phyloP scores from a whole-genome alignment of 2,329 filamentous ascomycete species.

The Claviceps humidiphila region DNA sequence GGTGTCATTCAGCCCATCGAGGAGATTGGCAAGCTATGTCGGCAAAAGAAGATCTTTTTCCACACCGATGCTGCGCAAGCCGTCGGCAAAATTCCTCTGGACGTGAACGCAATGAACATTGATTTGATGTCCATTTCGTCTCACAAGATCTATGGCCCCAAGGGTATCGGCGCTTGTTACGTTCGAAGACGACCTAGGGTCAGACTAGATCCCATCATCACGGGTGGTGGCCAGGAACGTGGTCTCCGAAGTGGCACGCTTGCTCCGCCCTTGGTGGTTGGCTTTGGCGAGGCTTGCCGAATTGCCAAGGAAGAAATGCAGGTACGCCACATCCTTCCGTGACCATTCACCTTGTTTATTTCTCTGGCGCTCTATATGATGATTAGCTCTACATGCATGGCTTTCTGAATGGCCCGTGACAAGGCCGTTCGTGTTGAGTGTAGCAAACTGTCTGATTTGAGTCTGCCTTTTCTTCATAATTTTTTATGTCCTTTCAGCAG shows the following conservation, averaged over 20 bases:
- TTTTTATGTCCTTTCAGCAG: no score
- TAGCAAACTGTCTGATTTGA: conserved; percentile 53
- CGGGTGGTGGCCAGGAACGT: conserved; percentile 88
- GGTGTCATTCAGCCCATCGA: conserved; percentile 95
- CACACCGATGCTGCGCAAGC: conserved; percentile 94
- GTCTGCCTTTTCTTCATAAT: background rate
- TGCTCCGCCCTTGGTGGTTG: conserved; percentile 75
- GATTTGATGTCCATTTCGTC: conserved; percentile 98
- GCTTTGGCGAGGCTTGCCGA: conserved; percentile 90
- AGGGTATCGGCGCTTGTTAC: conserved; percentile 93
- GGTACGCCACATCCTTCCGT: conserved; percentile 44
- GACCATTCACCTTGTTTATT: background rate
- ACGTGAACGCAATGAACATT: conserved; percentile 96
- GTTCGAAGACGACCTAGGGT: conserved; percentile 86
- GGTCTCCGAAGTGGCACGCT: conserved; percentile 89
- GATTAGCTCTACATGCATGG: conserved; percentile 79
- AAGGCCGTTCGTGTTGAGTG: conserved; percentile 43
- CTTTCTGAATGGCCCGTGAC: conserved; percentile 68
- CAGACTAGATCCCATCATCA: conserved; percentile 90
- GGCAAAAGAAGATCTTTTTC: conserved; percentile 90
- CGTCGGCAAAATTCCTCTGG: conserved; percentile 93
- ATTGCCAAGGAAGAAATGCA: conserved; percentile 81
- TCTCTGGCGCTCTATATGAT: conserved; percentile 39
- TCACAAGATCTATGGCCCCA: conserved; percentile 97
- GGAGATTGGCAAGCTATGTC: conserved; percentile 85